Conservation (phyloP, 768 basidiomycete species). For the Cubamyces sp. region DNA sequence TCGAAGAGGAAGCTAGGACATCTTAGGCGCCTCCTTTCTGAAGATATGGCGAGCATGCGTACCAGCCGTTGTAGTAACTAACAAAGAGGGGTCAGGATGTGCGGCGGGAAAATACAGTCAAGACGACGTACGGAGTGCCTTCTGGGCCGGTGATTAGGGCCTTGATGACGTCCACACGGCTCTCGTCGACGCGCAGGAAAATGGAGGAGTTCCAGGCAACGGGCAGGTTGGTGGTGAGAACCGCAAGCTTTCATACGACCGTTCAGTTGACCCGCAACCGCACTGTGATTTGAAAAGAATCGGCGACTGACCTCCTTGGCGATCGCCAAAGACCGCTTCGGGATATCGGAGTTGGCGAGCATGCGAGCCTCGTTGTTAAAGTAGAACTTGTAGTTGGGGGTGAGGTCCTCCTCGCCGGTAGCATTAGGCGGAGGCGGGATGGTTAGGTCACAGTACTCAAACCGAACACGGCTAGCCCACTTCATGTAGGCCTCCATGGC, state of each 20-base stretch:
- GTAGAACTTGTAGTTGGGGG: constrained; percentile 80
- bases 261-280: constrained; percentile 1
- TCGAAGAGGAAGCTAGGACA: constrained; percentile 73
- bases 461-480: constrained; percentile 83
- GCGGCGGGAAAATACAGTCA: not conserved
- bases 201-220: constrained; percentile 94
- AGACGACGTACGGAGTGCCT: constrained; percentile 78
- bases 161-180: constrained; percentile 89
- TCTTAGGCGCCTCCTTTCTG: constrained; percentile 12
- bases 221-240: constrained; percentile 92
- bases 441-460: constrained; percentile 91
- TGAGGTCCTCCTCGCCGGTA: constrained; percentile 48
- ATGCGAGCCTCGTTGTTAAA: constrained; percentile 84
- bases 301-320: constrained; percentile 76
- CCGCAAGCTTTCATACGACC: constrained; percentile 70
- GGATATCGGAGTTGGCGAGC: constrained; percentile 83
- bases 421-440: constrained; percentile 40
- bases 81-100: constrained; percentile 15
- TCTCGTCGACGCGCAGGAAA: constrained; percentile 91
- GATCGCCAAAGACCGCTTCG: constrained; percentile 90
- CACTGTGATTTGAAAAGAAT: constrained; percentile 7
- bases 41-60: constrained; percentile 31
- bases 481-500: constrained; percentile 72
- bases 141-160: constrained; percentile 92
- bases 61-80: constrained; percentile 94